These are phyloP conservation scores for Cyberlindnera lachancei DNA, from an alignment of 805 yeast species.

Conservation along the genomic window DNA sequence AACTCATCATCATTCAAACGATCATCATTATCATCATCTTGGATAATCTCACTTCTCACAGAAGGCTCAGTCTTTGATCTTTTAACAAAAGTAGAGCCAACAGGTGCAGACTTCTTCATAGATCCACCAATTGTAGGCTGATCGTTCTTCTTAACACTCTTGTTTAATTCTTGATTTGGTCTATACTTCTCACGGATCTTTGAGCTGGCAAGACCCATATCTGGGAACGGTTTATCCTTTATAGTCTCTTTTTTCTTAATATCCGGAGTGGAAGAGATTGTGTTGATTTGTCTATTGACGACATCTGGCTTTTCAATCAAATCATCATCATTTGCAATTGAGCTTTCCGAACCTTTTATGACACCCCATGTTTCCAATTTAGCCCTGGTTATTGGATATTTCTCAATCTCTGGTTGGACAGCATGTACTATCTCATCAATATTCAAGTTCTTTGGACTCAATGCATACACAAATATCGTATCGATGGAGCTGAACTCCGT, in stretches of 20 bases:
- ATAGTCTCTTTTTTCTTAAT: slow-evolving; percentile 1
- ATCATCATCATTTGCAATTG: background rate
- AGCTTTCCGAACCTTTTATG: slow-evolving; percentile 17
- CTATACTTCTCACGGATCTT: slow-evolving; percentile 12
- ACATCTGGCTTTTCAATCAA: background rate
- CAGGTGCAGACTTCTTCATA: background rate
- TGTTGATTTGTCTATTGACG: background rate
- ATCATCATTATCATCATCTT: slow-evolving; percentile 14
- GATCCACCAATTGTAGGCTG: slow-evolving; percentile 13
- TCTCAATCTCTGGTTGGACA: slow-evolving; percentile 6
- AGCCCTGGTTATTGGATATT: slow-evolving; percentile 6
- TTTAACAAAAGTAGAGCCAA: background rate
- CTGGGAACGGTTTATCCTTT: slow-evolving; percentile 8
- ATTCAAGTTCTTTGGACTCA: slow-evolving; percentile 20
- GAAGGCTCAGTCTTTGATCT: slow-evolving; percentile 9
- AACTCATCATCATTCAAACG: slow-evolving; percentile 10
- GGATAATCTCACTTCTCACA: slow-evolving; percentile 3
- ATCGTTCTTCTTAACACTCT: slow-evolving; percentile 2
- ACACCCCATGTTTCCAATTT: slow-evolving; percentile 19
- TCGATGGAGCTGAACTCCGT: slow-evolving; percentile 24
- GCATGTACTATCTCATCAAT: slow-evolving; percentile 13
- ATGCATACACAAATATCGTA: slow-evolving; percentile 33
- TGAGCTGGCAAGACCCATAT: slow-evolving; percentile 13
- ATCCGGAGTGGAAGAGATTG: too few relatives aligned
- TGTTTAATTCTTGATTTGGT: slow-evolving; percentile 1